Evolutionary conservation across 1,284 basidiomycete species (phyloP).

Genomic region (Sporisorium graminicola): DNA sequence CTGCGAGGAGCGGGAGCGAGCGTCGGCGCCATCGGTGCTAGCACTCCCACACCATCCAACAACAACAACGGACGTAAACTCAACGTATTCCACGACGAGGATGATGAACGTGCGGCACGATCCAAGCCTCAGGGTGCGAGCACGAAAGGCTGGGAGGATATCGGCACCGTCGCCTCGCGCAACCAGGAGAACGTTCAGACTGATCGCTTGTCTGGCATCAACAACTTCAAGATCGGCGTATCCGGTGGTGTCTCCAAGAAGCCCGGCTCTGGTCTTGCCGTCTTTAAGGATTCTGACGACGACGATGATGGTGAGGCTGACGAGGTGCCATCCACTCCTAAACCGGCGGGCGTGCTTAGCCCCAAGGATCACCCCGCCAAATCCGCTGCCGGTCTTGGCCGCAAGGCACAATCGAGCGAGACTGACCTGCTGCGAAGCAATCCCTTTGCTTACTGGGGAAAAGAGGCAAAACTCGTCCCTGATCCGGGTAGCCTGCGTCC

Average conservation of each 20-base stretch:
- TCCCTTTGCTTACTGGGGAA: slow-evolving; percentile 62
- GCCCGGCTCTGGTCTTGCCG: slow-evolving; percentile 52
- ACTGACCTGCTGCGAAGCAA: slow-evolving; percentile 60
- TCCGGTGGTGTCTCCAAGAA: slow-evolving; percentile 50
- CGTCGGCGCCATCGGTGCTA: slow-evolving; percentile 30
- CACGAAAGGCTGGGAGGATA: slow-evolving; percentile 53
- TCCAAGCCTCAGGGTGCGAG: slow-evolving; percentile 18
- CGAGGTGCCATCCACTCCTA: slow-evolving; percentile 23
- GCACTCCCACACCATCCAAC: slow-evolving; percentile 16
- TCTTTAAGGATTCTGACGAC: slow-evolving; percentile 70
- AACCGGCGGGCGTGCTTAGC: slow-evolving; percentile 52
- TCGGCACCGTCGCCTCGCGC: slow-evolving; percentile 50
- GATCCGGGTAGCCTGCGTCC: slow-evolving; percentile 31
- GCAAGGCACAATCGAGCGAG: slow-evolving; percentile 47
- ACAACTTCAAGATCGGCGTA: slow-evolving; percentile 45
- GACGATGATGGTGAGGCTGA: slow-evolving; percentile 69
- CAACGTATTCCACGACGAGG: slow-evolving; percentile 59
- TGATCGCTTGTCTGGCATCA: slow-evolving; percentile 32
- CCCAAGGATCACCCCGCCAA: slow-evolving; percentile 40
- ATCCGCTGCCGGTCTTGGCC: slow-evolving; percentile 23
- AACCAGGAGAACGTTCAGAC: slow-evolving; percentile 58
- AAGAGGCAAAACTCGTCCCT: slow-evolving; percentile 45
- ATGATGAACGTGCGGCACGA: slow-evolving; percentile 31
- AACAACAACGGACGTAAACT: slow-evolving; percentile 61
- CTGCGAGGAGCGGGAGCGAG: slow-evolving; percentile 35